phyloP scores from a whole-genome alignment of 2,329 filamentous ascomycete genomes.

The Talaromyces rugulosus region DNA sequence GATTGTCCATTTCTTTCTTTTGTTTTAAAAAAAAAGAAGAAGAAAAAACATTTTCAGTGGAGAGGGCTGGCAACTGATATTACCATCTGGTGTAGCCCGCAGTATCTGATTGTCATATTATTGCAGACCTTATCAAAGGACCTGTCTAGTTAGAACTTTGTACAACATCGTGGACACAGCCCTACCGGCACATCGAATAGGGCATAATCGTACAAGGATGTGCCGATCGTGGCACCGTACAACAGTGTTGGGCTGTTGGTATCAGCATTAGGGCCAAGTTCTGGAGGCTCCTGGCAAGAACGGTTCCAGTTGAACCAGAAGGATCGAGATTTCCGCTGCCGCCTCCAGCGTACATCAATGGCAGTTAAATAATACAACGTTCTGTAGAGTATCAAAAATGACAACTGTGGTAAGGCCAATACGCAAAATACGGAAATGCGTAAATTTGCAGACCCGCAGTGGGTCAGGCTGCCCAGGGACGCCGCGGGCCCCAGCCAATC shows the following conservation, averaged over 20 bases:
- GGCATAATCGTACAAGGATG: neutral
- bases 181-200: neutral
- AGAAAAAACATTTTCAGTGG: neutral
- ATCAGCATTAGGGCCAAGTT: neutral
- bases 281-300: neutral
- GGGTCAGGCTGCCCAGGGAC: neutral
- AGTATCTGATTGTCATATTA: neutral
- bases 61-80: neutral
- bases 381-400: too few species aligned
- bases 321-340: neutral
- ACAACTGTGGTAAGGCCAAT: neutral
- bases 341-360: neutral
- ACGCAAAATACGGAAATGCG: neutral
- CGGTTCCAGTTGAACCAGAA: neutral
- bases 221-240: neutral
- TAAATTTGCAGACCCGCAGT: neutral
- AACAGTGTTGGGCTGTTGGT: neutral
- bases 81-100: neutral
- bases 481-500: neutral
- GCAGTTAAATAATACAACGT: too few species aligned
- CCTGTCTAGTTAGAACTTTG: neutral
- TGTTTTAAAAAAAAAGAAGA: neutral
- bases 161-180: neutral
- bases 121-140: neutral
- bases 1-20: neutral